phyloP scores from a whole-genome alignment of 208 protist species.

The Acanthamoeba healyi region DNA sequence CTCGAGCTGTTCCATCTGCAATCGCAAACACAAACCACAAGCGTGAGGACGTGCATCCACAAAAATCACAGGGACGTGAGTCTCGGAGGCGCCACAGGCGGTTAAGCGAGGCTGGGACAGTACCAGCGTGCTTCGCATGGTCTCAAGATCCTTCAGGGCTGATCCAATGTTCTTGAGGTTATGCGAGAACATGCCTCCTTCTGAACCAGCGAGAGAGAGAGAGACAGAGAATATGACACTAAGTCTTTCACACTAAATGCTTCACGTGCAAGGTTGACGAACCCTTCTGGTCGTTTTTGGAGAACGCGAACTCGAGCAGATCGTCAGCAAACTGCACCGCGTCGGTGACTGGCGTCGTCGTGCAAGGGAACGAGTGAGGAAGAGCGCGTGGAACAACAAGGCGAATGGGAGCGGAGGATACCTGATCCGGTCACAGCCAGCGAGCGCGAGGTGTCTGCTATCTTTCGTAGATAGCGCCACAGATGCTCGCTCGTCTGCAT shows the following conservation, averaged over 20 bases:
- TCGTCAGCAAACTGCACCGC: slow-evolving; percentile 37
- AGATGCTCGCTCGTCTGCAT: slow-evolving; percentile 3
- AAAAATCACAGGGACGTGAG: not conserved
- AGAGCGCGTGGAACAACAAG: too few species aligned
- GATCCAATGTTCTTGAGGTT: slow-evolving; percentile 28
- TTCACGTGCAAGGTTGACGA: not conserved
- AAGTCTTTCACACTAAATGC: not conserved
- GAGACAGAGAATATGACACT: not conserved
- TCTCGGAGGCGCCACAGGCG: not conserved
- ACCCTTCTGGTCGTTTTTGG: slow-evolving; percentile 24
- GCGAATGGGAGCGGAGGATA: not conserved
- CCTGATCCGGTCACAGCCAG: slow-evolving; percentile 3
- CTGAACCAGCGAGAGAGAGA: not conserved
- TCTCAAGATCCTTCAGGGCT: slow-evolving; percentile 35
- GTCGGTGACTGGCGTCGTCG: not conserved
- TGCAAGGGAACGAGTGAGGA: too few species aligned
- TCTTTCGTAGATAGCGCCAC: slow-evolving; percentile 1
- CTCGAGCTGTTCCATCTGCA: slow-evolving; percentile 45
- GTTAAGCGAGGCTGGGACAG: not conserved
- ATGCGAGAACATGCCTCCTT: slow-evolving; percentile 21
- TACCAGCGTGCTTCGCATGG: slow-evolving; percentile 21
- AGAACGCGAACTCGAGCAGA: slow-evolving; percentile 37
- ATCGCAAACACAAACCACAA: too few species aligned
- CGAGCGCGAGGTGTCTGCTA: slow-evolving; percentile 5
- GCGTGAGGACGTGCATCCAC: too few species aligned